phyloP scores from a whole-genome alignment of 2,329 filamentous ascomycete species.

The Penicillium sp. region DNA sequence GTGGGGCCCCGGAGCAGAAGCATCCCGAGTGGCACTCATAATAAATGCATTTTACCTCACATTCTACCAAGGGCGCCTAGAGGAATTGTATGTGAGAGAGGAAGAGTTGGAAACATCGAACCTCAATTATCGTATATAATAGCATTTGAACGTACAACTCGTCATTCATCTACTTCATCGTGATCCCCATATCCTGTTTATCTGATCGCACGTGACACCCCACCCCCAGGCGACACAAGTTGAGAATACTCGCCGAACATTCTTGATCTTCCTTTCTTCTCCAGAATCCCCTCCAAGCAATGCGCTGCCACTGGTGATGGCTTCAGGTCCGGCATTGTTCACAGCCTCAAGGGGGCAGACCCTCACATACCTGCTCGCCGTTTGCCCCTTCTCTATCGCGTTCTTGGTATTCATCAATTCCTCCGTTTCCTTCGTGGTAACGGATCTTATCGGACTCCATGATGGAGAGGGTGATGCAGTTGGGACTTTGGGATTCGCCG shows the following conservation, averaged over 20 bases:
- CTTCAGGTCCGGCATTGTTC: slow-evolving; percentile 43
- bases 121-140: background rate
- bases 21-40: background rate
- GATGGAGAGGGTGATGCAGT: slow-evolving; percentile 61
- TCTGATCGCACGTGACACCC: slow-evolving; percentile 12
- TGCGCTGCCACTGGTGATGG: slow-evolving; percentile 27
- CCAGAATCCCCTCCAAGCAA: slow-evolving; percentile 7
- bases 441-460: slow-evolving; percentile 59
- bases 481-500: slow-evolving; percentile 53
- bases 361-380: slow-evolving; percentile 60
- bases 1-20: background rate
- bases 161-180: background rate
- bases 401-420: slow-evolving; percentile 67
- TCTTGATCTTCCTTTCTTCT: slow-evolving; percentile 5
- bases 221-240: slow-evolving; percentile 2
- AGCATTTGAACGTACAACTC: background rate
- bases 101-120: background rate
- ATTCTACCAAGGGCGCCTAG: background rate
- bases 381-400: slow-evolving; percentile 64
- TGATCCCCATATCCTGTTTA: slow-evolving; percentile 1
- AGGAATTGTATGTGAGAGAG: background rate
- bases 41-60: background rate
- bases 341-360: slow-evolving; percentile 59
- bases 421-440: slow-evolving; percentile 64
- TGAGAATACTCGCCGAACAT: slow-evolving; percentile 4